Conservation (phyloP, 2,329 filamentous ascomycete genomes). For the Xylariomycetidae sp. region DNA sequence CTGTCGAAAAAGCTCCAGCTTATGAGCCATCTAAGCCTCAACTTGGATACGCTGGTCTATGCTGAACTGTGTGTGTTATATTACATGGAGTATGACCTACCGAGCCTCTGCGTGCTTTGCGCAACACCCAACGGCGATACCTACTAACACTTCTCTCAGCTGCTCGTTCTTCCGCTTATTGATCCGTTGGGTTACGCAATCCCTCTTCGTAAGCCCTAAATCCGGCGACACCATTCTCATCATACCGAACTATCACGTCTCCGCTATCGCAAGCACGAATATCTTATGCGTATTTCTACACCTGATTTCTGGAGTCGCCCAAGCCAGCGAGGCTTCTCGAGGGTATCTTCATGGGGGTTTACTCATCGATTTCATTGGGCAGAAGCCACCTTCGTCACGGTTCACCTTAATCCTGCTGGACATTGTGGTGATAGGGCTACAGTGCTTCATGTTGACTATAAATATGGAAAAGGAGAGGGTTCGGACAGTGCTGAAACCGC, state of each 20-base stretch:
- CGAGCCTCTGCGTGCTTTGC: no score
- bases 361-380: slow-evolving; percentile 64
- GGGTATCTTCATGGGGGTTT: slow-evolving; percentile 66
- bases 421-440: slow-evolving; percentile 49
- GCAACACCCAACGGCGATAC: no score
- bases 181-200: slow-evolving; percentile 54
- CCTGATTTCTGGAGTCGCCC: slow-evolving; percentile 48
- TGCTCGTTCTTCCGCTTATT: slow-evolving; percentile 61
- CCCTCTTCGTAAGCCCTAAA: slow-evolving; percentile 61
- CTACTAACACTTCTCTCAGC: slow-evolving; percentile 42
- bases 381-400: slow-evolving; percentile 56
- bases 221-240: slow-evolving; percentile 51
- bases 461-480: slow-evolving; percentile 57
- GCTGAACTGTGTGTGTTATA: slow-evolving; percentile 62
- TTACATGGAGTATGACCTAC: slow-evolving; percentile 61
- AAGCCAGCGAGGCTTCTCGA: slow-evolving; percentile 55
- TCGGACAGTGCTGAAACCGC: slow-evolving; percentile 40
- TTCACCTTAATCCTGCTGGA: slow-evolving; percentile 53
- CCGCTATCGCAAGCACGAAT: slow-evolving; percentile 55
- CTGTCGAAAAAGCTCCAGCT: slow-evolving; percentile 55
- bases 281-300: slow-evolving; percentile 58
- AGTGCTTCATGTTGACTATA: slow-evolving; percentile 61
- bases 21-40: slow-evolving; percentile 54
- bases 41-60: slow-evolving; percentile 59
- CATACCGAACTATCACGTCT: slow-evolving; percentile 54